Base-by-base conservation (phyloP, 1,139 yeast species). In the Geotrichum armillariae region DNA sequence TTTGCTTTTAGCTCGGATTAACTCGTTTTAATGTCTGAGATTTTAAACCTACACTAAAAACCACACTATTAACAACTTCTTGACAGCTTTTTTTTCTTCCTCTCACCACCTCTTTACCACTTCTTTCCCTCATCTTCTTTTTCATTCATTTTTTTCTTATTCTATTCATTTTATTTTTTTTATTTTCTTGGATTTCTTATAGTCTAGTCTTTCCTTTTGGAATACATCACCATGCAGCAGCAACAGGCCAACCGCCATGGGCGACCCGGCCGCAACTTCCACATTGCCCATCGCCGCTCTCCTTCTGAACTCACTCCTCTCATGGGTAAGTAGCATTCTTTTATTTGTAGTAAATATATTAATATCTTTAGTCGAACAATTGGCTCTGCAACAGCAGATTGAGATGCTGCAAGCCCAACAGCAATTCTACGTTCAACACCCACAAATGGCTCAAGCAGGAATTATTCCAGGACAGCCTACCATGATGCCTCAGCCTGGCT, bases 291-390 rank as follows among this genome's bases (percentile, higher is more conserved):
- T 65, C 79, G 98, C 63, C 78, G 96, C 55, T 86, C 97, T 3
- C 97, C 97, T 21, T 83, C 93, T 59, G 99, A 93, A 67, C 76
- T 93, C 66, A 91, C 98, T n/a, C 87, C 87, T 53, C 74, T 93
- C 57, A 91, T 93, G 96, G 83, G 78, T 73, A 74, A 60, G 76
- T 72, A 58, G 14, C 31, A 27, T 25, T 29, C 22, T 22, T 23
- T 23, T 34, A 27, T 40, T 32, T 22, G 14, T 34, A 8, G 12
- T 11, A 41, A 47, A 38, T 37, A 14, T 48, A 46, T 42, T 49
- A 41, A 38, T 45, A 17, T 38, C 33, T 42, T 16, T 51, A 73
- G 81, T 87, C 61, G 96, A 90, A 67, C 97, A 90, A 66, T 82
- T 91, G 68, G 90, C 93, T 57, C 77, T 93, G 54, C 97, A 91